Evolutionary conservation across 352 stramenopile genomes (phyloP).

Genomic region (Phytopythium oedochilum): DNA sequence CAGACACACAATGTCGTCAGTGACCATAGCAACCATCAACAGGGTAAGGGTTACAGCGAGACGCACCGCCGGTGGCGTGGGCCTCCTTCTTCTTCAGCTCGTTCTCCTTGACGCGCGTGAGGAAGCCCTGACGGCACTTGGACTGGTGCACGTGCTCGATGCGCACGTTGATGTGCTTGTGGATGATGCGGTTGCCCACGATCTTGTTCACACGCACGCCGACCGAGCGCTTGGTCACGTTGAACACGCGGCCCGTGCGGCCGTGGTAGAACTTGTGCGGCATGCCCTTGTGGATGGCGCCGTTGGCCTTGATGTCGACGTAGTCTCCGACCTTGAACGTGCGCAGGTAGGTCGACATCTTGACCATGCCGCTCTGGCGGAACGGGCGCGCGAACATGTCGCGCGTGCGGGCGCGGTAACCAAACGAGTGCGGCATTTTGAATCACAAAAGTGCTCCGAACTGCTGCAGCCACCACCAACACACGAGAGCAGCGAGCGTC

Average conservation of each 20-base stretch:
- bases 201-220: conserved; percentile 99
- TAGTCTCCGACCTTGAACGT: conserved; percentile 99
- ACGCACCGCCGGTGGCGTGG: conserved; percentile 79
- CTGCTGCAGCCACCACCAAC: conserved; percentile 12
- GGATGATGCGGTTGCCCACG: conserved; percentile 97
- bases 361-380: conserved; percentile 94
- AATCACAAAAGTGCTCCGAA: conserved; percentile 27
- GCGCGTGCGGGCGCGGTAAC: conserved; percentile 98
- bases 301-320: conserved; percentile 99
- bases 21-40: neutral
- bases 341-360: conserved; percentile 97
- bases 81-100: conserved; percentile 97
- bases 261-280: conserved; percentile 99
- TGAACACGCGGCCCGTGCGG: conserved; percentile 98
- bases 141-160: conserved; percentile 99
- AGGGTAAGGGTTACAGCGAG: neutral
- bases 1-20: neutral
- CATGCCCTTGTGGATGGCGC: conserved; percentile 99
- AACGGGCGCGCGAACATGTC: conserved; percentile 99
- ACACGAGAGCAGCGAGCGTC: neutral
- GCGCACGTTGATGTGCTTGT: conserved; percentile 99
- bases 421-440: conserved; percentile 99
- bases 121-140: conserved; percentile 98
- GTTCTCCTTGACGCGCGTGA: conserved; percentile 97
- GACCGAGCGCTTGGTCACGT: conserved; percentile 98